Evolutionary conservation across 2,329 filamentous ascomycete genomes (phyloP), one percentile per base, ranked within the genome.

Genomic region (Blastomyces gilchristii): DNA sequence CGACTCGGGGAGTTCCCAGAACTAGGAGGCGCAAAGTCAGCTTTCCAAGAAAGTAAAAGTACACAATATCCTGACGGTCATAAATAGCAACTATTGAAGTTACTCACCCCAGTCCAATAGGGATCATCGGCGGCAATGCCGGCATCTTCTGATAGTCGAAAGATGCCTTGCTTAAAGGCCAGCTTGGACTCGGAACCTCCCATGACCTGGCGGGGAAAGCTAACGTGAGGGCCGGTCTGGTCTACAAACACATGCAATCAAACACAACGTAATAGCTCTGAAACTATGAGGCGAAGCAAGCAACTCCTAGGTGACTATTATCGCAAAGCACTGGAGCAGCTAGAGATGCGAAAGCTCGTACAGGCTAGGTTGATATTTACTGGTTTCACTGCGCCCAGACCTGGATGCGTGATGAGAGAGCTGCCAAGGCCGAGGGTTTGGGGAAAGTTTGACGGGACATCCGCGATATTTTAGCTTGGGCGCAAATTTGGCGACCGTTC

Each of bases 111-210:
- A 67, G 89, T 87, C 94, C 94, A 99, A 79, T 96, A 97, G 22
- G 86, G 82, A 79, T 97, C 91, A 77, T 94, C 88, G 63, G 91
- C 86, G 65, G 91, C 83, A 73, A 97, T 97, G 74, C 89, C 83
- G 68, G 87, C 86, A 75, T 96, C 89, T 75, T 96, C 91, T n/a
- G 91, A 94, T 64, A 99, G 85, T 73, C 89, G 87, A 81, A 97
- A 97, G 80, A 97, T 96, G 78, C 92, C 93, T 79, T 96, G 90
- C 79, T 97, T 97, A 84, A 99, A 97, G 74, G 93, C 91, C 74
- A 97, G 87, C 83, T 97, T 97, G 72, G 93, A 97, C 80, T 97
- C 93, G 78, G 93, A 97, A 74, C 93, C 93, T 77, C 94, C 94
- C 94, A 99, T 99, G 63, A 71, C 73, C 68, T 68, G 65, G 68